Evolutionary conservation across 1,139 yeast species (phyloP).

Genomic region (Suhomyces bribrorum): DNA sequence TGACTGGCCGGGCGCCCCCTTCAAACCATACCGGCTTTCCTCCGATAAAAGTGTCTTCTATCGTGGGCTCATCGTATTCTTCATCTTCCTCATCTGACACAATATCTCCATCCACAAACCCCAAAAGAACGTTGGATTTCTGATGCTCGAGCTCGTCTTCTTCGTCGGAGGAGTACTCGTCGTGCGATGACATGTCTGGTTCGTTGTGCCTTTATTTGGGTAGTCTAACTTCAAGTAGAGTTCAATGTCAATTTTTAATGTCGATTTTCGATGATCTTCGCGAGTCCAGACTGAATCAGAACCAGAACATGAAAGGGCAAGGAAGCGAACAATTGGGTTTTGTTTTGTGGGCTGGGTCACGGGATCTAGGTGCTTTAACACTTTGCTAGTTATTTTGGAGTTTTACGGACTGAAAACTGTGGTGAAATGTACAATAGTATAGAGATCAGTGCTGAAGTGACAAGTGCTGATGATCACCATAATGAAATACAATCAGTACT

Average conservation of each 20-base stretch:
- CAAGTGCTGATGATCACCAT: too few relatives aligned
- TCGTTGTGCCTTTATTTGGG: too few relatives aligned
- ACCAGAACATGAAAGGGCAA: not conserved
- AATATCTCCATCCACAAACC: conserved; percentile 61
- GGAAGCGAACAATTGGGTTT: too few relatives aligned
- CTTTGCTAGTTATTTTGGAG: too few relatives aligned
- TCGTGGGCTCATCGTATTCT: conserved; percentile 39
- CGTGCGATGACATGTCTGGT: conserved; percentile 31
- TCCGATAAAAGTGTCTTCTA: conserved; percentile 80
- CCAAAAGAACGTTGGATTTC: conserved; percentile 48
- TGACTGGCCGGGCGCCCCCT: conserved; percentile 55
- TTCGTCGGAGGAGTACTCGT: conserved; percentile 48
- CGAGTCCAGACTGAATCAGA: not conserved
- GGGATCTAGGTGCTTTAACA: too few relatives aligned
- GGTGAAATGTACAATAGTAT: too few relatives aligned
- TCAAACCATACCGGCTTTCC: conserved; percentile 67
- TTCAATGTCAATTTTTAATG: too few relatives aligned
- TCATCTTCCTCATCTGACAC: conserved; percentile 13
- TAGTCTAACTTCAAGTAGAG: too few relatives aligned
- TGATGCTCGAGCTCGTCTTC: conserved; percentile 29
- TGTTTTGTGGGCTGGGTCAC: too few relatives aligned
- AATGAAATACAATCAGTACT: too few relatives aligned
- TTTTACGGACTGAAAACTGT: too few relatives aligned
- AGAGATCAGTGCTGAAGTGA: too few relatives aligned
- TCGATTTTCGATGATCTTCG: not conserved